These are phyloP conservation scores for Ceratocystis huliohia DNA, from an alignment of 2,329 filamentous ascomycete genomes.

Conservation along the genomic window DNA sequence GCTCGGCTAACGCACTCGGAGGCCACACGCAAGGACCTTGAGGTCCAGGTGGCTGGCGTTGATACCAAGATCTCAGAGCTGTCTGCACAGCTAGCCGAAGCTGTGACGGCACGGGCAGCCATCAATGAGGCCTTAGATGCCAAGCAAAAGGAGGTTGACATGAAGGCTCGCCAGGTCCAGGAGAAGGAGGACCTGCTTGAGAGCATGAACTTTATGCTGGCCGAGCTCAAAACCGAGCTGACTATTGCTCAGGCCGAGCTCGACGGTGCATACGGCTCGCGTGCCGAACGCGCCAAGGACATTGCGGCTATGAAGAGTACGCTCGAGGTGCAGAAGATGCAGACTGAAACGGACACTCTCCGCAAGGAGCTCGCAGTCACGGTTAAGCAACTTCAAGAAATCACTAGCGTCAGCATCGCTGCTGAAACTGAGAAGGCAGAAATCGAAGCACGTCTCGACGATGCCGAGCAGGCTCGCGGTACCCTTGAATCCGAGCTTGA, in stretches of 20 bases:
- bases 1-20: conserved; percentile 18
- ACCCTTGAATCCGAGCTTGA: conserved; percentile 32
- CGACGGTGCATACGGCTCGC: conserved; percentile 47
- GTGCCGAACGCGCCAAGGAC: conserved; percentile 46
- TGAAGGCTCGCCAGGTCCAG: conserved; percentile 30
- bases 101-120: conserved; percentile 28
- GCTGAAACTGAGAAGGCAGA: conserved; percentile 40
- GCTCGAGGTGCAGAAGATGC: conserved; percentile 35
- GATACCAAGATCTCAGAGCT: conserved; percentile 29
- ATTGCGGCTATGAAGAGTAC: conserved; percentile 41
- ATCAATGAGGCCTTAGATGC: conserved; percentile 30
- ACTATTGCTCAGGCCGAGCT: conserved; percentile 49
- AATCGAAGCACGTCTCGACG: conserved; percentile 33
- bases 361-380: conserved; percentile 39
- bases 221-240: conserved; percentile 49
- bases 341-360: conserved; percentile 38
- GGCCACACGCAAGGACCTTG: conserved; percentile 20
- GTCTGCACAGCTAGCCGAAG: conserved; percentile 28
- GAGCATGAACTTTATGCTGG: conserved; percentile 38
- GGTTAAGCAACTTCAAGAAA: conserved; percentile 40
- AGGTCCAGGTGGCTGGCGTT: conserved; percentile 23
- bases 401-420: conserved; percentile 40
- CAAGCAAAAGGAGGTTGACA: conserved; percentile 34
- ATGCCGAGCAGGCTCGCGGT: conserved; percentile 28
- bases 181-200: conserved; percentile 41